Percentiles rank a stretch among this genome's conserved stretches.
phyloP scores from a whole-genome alignment of 73 alveolate genomes.

The Symbiodinium pilosum region DNA sequence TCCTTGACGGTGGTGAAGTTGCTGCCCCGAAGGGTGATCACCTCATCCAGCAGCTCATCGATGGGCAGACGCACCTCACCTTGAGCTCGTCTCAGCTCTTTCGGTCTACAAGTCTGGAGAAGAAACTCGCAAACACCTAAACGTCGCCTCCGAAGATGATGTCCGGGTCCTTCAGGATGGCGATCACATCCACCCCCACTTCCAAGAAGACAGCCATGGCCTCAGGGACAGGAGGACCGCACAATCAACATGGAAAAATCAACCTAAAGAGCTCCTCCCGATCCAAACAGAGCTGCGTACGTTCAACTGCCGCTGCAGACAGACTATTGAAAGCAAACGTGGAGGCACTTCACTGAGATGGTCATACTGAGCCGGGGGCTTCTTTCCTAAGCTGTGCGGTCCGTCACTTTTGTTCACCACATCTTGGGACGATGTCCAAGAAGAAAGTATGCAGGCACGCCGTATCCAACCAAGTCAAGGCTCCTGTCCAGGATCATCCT shows the following conservation, averaged over 20 bases:
- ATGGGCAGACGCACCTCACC: conserved; percentile 72
- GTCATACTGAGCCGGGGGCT: background rate
- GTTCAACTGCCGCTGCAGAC: too few species aligned
- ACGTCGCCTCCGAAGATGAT: conserved; percentile 63
- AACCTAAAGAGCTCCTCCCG: too few species aligned
- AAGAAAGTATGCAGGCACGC: too few species aligned
- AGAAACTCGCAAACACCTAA: background rate
- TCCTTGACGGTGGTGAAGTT: conserved; percentile 91
- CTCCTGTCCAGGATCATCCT: conserved; percentile 12
- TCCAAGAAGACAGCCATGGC: conserved; percentile 34
- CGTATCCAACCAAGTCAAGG: too few species aligned
- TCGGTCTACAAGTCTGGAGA: background rate
- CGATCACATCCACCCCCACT: conserved; percentile 74
- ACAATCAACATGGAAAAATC: too few species aligned
- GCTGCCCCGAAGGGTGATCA: conserved; percentile 75
- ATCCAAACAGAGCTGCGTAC: too few species aligned
- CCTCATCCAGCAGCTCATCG: conserved; percentile 86
- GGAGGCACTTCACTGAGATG: background rate
- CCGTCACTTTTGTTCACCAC: background rate
- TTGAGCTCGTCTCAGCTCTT: background rate
- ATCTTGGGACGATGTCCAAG: too few species aligned
- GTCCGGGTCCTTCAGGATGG: conserved; percentile 91
- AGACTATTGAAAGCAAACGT: background rate
- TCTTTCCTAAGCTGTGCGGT: background rate
- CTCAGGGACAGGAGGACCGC: background rate